A percentile compares a stretch with the other conserved stretches of the same genome.
phyloP scores from a whole-genome alignment of 106 monocot genomes.

The Agapanthus africanus region DNA sequence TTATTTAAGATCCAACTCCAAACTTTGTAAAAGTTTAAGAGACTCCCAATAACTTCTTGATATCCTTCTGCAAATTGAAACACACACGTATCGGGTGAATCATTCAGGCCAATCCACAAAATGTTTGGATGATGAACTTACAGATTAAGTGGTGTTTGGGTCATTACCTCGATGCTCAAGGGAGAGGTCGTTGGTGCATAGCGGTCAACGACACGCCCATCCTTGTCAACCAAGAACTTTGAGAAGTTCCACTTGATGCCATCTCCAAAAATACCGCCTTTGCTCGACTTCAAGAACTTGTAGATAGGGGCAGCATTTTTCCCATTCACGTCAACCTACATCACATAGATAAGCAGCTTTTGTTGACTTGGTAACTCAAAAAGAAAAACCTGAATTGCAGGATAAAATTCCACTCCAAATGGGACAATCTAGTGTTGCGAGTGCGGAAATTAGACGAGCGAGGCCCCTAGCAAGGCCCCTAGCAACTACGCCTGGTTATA shows the following conservation, averaged over 20 bases:
- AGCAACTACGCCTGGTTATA: no score
- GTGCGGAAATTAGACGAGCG: background rate
- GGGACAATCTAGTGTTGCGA: background rate
- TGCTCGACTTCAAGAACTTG: slow-evolving; percentile 83
- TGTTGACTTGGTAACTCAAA: no score
- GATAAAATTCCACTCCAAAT: background rate
- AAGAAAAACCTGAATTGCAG: no score
- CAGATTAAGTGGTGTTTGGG: background rate
- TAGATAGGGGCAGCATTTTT: slow-evolving; percentile 65
- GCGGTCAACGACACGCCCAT: slow-evolving; percentile 75
- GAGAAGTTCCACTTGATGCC: slow-evolving; percentile 96
- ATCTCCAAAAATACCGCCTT: slow-evolving; percentile 70
- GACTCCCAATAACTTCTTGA: slow-evolving; percentile 67
- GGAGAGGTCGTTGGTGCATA: slow-evolving; percentile 92
- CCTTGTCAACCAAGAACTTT: slow-evolving; percentile 92
- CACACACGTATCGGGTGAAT: background rate
- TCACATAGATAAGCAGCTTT: no score
- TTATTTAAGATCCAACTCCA: background rate
- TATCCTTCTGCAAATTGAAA: slow-evolving; percentile 56
- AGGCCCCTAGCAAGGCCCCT: no score
- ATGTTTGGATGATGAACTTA: background rate
- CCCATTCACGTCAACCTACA: slow-evolving; percentile 92
- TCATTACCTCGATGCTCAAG: slow-evolving; percentile 63
- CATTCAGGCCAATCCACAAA: background rate
- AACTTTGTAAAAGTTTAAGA: slow-evolving; percentile 4